phyloP scores from a whole-genome alignment of 2,329 filamentous ascomycete species.

The Ceratocystis papillata region DNA sequence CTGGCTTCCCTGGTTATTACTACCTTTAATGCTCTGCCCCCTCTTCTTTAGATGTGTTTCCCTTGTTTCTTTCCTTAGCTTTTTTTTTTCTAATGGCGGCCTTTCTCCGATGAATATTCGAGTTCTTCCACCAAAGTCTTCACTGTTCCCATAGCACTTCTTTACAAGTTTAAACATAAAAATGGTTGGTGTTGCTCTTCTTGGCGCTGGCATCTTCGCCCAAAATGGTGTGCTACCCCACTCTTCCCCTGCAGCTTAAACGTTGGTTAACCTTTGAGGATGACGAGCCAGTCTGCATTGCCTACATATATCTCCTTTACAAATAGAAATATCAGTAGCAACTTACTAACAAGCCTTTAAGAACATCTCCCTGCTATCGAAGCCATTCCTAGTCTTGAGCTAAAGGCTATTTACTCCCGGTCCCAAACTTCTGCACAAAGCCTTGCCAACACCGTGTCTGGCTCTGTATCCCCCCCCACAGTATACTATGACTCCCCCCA shows the following conservation, averaged over 20 bases:
- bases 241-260: not conserved
- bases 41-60: not conserved
- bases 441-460: constrained; percentile 10
- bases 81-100: not conserved
- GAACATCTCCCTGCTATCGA: constrained; percentile 45
- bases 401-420: constrained; percentile 58
- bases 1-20: not conserved
- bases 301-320: no score
- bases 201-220: constrained; percentile 54
- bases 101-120: not conserved
- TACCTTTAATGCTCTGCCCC: not conserved
- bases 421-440: constrained; percentile 45
- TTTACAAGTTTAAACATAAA: no score
- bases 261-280: not conserved
- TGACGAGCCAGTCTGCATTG: no score
- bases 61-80: not conserved
- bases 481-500: constrained; percentile 28
- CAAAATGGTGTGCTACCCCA: constrained; percentile 38
- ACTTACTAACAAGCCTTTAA: constrained; percentile 8
- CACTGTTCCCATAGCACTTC: no score
- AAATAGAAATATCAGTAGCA: not conserved
- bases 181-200: constrained; percentile 44
- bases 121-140: not conserved
- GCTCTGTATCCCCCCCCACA: not conserved
- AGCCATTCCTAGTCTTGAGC: constrained; percentile 38